phyloP scores from a whole-genome alignment of 306 rosid species.

The Arachis stenosperma region DNA sequence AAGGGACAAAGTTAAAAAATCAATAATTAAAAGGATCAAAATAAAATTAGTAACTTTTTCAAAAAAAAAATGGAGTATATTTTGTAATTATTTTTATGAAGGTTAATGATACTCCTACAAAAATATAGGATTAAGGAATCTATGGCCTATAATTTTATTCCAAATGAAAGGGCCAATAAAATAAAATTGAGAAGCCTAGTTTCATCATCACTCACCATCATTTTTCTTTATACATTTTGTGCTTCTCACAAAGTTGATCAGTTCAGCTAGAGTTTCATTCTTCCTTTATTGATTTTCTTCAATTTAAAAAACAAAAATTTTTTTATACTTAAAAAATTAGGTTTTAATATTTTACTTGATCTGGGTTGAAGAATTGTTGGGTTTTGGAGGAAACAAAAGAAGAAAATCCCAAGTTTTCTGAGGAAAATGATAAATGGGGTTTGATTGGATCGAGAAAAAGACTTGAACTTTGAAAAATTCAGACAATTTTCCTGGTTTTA shows the following conservation, averaged over 20 bases:
- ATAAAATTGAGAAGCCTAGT: constrained; percentile 35
- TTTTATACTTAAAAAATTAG: neutral
- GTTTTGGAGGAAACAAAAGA: constrained; percentile 4
- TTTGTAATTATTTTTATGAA: no score
- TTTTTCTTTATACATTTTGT: neutral
- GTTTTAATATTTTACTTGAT: constrained; percentile 29
- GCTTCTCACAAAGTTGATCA: constrained; percentile 36
- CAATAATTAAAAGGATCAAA: no score
- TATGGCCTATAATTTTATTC: constrained; percentile 12
- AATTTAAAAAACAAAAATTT: neutral
- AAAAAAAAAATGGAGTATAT: no score
- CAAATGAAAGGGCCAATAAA: constrained; percentile 15
- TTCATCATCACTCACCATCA: neutral
- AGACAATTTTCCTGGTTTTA: neutral
- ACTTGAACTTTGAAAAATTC: constrained; percentile 24
- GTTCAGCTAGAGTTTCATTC: constrained; percentile 38
- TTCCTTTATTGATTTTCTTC: neutral
- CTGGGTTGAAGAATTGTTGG: constrained; percentile 38
- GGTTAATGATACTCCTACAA: no score
- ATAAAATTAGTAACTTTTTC: no score
- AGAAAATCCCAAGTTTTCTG: constrained; percentile 27
- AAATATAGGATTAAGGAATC: no score
- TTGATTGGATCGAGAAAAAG: constrained; percentile 47
- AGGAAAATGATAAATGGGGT: constrained; percentile 27
- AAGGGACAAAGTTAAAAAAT: no score